These are phyloP conservation scores for Zea mays DNA, from an alignment of 176 grass and related monocot genomes.

Conservation along the genomic window DNA sequence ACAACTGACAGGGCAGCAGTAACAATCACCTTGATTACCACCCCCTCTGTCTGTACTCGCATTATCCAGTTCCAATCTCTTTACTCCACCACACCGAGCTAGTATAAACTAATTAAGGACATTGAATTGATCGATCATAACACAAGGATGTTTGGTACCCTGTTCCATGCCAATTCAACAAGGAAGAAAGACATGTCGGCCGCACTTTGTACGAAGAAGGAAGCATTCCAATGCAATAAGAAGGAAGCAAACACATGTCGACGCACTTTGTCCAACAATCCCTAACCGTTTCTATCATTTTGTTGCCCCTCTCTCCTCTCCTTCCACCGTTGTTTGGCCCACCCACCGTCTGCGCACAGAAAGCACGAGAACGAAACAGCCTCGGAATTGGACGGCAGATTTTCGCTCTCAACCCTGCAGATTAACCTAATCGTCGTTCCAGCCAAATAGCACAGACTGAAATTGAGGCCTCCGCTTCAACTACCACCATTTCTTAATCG, in stretches of 20 bases:
- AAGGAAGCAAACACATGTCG: too few species aligned
- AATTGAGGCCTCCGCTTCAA: slow-evolving; percentile 3
- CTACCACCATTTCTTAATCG: neutral
- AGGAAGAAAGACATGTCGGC: neutral
- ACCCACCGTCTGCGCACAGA: too few species aligned
- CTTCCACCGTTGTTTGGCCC: too few species aligned
- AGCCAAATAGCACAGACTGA: slow-evolving; percentile 4
- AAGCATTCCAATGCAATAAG: neutral
- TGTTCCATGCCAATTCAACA: neutral
- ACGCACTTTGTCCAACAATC: too few species aligned
- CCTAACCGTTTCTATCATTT: too few species aligned
- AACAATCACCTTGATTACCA: slow-evolving; percentile 9
- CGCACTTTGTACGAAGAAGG: neutral
- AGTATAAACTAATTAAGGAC: neutral
- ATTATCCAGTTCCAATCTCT: slow-evolving; percentile 5
- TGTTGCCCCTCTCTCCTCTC: too few species aligned
- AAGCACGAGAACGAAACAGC: slow-evolving; percentile 40
- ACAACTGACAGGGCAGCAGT: neutral
- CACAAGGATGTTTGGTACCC: neutral
- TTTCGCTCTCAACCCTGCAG: neutral
- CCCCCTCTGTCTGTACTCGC: neutral
- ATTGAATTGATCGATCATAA: neutral
- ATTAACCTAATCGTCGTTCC: slow-evolving; percentile 3
- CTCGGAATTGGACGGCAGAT: slow-evolving; percentile 8
- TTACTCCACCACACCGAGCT: neutral